Conservation (phyloP, 2,329 filamentous ascomycete genomes). For the Neocatenulostroma microsporum region DNA sequence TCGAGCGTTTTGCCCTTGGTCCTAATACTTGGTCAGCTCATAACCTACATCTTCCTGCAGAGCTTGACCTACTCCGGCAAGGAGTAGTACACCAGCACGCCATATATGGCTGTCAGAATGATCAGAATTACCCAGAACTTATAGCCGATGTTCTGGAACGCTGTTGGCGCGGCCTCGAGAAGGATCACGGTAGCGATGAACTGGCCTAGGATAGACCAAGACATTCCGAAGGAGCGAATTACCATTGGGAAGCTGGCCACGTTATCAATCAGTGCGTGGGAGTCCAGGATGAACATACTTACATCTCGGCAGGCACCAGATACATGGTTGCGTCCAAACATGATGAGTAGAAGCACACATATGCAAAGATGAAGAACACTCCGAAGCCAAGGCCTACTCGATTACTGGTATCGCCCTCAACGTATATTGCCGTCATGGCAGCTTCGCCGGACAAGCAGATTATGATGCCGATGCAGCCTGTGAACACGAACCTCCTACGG, state of each 20-base stretch:
- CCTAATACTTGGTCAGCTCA: not conserved
- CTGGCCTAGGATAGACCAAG: conserved; percentile 10
- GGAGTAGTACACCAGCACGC: conserved; percentile 9
- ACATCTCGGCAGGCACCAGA: conserved; percentile 7
- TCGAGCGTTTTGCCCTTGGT: conserved; percentile 12
- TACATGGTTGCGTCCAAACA: conserved; percentile 3
- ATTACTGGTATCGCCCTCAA: no score
- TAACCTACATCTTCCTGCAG: not conserved
- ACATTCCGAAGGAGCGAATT: conserved; percentile 11
- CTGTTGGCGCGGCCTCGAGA: conserved; percentile 13
- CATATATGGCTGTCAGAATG: conserved; percentile 10
- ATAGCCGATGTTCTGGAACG: conserved; percentile 12
- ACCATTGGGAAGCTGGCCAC: conserved; percentile 13
- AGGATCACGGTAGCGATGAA: conserved; percentile 11
- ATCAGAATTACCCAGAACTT: conserved; percentile 13
- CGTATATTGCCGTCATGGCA: no score
- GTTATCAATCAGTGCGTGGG: no score
- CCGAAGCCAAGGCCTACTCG: no score
- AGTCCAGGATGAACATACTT: no score
- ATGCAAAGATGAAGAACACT: no score
- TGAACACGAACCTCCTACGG: no score
- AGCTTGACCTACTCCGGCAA: conserved; percentile 8
- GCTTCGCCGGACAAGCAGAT: no score
- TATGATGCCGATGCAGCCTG: no score
- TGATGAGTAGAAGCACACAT: not conserved